These are phyloP conservation scores for Yarrowia keelungensis DNA, from an alignment of 805 yeast species.

Conservation along the genomic window DNA sequence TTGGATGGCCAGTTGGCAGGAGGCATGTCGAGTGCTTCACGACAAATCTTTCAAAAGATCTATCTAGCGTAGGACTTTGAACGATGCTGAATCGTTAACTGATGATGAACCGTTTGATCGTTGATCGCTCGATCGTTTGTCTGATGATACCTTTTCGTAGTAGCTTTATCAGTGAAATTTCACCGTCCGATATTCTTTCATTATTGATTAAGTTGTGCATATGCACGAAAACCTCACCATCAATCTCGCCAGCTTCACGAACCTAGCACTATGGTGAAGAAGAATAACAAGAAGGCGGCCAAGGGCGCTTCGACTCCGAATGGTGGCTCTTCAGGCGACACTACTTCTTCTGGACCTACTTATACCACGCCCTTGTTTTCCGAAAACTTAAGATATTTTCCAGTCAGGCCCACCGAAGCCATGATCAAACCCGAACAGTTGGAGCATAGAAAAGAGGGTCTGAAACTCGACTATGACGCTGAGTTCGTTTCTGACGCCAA, in stretches of 20 bases:
- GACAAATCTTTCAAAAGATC: too few relatives aligned
- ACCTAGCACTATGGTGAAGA: conserved; percentile 23
- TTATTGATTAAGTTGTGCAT: conserved; percentile 34
- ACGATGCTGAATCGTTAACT: not conserved
- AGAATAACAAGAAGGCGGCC: conserved; percentile 7
- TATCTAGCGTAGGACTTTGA: too few relatives aligned
- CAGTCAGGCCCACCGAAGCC: not conserved
- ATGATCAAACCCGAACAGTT: conserved; percentile 20
- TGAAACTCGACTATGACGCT: conserved; percentile 25
- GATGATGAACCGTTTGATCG: too few relatives aligned
- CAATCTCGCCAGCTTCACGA: conserved; percentile 8
- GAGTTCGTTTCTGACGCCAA: conserved; percentile 22
- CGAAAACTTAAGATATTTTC: not conserved
- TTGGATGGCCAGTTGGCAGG: conserved; percentile 44
- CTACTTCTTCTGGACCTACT: not conserved
- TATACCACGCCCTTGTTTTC: not conserved
- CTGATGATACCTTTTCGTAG: not conserved
- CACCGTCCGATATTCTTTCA: conserved; percentile 3
- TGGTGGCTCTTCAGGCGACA: not conserved
- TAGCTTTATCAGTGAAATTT: not conserved
- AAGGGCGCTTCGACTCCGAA: not conserved
- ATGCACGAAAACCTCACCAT: conserved; percentile 37
- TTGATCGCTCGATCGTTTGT: too few relatives aligned
- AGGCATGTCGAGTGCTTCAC: conserved; percentile 2
- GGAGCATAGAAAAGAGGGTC: conserved; percentile 24